These are phyloP conservation scores for Alternaria dauci DNA, from an alignment of 2,329 filamentous ascomycete genomes.

Conservation along the genomic window DNA sequence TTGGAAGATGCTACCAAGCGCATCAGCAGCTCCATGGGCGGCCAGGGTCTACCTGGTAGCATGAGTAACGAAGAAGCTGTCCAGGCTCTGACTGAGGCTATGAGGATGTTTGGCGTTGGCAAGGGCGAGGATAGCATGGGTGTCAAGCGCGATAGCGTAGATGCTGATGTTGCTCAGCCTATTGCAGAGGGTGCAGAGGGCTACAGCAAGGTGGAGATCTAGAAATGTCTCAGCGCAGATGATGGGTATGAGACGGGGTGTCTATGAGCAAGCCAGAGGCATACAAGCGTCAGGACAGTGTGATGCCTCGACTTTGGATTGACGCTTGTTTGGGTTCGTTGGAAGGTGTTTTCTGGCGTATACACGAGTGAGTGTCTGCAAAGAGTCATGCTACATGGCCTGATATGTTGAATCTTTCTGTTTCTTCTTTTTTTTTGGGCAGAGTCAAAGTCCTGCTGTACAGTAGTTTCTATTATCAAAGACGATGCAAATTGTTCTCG, in stretches of 20 bases:
- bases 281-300: neutral
- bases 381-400: conserved; percentile 2
- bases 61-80: conserved; percentile 47
- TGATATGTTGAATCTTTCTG: neutral
- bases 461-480: conserved; percentile 2
- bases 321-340: neutral
- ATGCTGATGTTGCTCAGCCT: conserved; percentile 38
- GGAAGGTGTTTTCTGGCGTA: conserved; percentile 5
- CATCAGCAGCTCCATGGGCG: conserved; percentile 43
- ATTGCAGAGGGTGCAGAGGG: conserved; percentile 45
- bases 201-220: conserved; percentile 48
- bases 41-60: conserved; percentile 42
- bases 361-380: neutral
- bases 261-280: neutral
- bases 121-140: conserved; percentile 49
- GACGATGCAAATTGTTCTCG: neutral
- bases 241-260: neutral
- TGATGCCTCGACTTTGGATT: neutral
- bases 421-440: neutral
- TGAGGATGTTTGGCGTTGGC: conserved; percentile 46
- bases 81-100: conserved; percentile 45
- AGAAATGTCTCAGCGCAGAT: conserved; percentile 4
- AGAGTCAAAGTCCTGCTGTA: neutral
- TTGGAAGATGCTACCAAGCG: conserved; percentile 78
- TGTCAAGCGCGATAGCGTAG: conserved; percentile 40